Evolutionary conservation across 306 rosid species (phyloP).

Genomic region (Purshia tridentata): DNA sequence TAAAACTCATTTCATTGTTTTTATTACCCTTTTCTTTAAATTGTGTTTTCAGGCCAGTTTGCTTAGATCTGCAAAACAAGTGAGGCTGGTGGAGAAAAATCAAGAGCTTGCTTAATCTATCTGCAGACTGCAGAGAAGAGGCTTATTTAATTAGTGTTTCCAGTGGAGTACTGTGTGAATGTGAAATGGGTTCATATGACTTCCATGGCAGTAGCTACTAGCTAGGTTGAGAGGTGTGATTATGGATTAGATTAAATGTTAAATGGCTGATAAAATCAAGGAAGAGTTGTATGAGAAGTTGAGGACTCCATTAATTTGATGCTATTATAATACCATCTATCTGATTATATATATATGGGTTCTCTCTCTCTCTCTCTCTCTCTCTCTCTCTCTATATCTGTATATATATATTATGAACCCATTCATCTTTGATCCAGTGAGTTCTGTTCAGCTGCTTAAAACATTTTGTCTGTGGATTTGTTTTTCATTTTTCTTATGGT

Average conservation of each 20-base stretch:
- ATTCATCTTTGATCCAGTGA: neutral
- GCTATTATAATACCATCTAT: neutral
- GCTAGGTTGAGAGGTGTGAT: no score
- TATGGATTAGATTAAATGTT: no score
- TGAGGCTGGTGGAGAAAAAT: constrained; percentile 88
- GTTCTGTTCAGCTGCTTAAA: no score
- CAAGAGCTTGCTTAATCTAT: constrained; percentile 40
- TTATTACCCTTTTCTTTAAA: neutral
- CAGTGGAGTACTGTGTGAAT: no score
- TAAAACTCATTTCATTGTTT: neutral
- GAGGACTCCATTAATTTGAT: neutral
- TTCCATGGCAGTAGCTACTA: no score
- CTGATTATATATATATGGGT: neutral
- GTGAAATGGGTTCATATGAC: no score
- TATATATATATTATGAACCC: no score
- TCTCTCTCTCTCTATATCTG: neutral
- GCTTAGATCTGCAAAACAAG: constrained; percentile 88
- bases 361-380: constrained; percentile 14
- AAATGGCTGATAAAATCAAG: no score
- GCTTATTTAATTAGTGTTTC: no score
- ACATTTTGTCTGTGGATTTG: no score
- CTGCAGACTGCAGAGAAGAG: neutral
- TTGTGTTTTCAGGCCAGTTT: constrained; percentile 54
- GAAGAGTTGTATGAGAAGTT: no score
- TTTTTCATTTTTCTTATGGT: no score